Evolutionary conservation across 495 filamentous ascomycete species (phyloP), one percentile per base, ranked within the genome.

Genomic region (Patellaria atrata): DNA sequence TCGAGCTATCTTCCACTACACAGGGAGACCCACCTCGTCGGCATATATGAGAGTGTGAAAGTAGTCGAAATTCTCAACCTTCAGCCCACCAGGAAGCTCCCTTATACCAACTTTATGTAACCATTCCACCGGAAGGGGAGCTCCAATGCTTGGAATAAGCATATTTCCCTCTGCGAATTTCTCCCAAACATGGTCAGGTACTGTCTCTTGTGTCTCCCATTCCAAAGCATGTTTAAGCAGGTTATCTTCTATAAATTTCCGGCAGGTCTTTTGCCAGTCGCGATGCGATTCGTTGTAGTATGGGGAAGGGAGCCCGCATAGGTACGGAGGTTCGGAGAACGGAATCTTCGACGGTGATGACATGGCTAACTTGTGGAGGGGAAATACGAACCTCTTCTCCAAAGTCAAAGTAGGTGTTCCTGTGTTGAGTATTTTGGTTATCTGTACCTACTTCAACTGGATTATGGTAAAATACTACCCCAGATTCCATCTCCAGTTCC

Each of bases 11-110:
- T 3, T 13, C 22, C 6, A 22, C 14, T 12, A 35, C 11, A n/a
- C 10, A 11, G 11, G 5, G 11, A 23, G 16, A 16, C 40, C 4
- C 34, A 67, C 61, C 61, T 81, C 79, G 37, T 85, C 79, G 9
- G 42, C 45, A 41, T 73, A 81, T 27, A 85, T 82, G 33, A 72
- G 56, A 2, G 66, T 71, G 40, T 83, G 76, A 17, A 82, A 53
- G 43, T 79, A 79, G 44, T 81, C 78, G 56, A 74, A 83, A 7
- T 82, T 75, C 45, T 81, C 77, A 4, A 83, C 72, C 42, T 71
- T 73, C 15, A 82, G 61, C 4, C 54, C 63, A n/a, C 74, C 76
- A 1, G 73, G 56, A 9, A 83, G 65, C 37, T 75, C 66, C 35
- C 71, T 54, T 29, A 84, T 71, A 2, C 73, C 76, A 18, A 77